Conservation (phyloP, 768 basidiomycete species). For the Tulasnella sp. region DNA sequence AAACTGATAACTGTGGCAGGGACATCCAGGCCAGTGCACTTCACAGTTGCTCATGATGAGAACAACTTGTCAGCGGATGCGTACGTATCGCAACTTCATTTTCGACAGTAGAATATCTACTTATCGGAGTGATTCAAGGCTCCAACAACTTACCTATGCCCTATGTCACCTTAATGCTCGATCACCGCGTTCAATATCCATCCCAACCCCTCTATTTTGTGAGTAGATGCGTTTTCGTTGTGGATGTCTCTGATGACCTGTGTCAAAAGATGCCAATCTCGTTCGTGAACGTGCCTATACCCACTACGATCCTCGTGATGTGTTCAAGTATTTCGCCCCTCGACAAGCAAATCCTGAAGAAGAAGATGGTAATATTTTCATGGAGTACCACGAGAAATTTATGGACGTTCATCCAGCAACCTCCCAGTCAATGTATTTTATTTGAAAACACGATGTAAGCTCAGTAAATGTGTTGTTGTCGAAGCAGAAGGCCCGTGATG, state of each 20-base stretch:
- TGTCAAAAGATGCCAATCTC: constrained; percentile 16
- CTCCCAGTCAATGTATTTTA: too few species aligned
- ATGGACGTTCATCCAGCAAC: too few species aligned
- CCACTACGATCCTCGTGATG: constrained; percentile 17
- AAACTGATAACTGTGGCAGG: constrained; percentile 52
- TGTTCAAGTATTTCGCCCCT: too few species aligned
- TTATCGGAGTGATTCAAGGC: constrained; percentile 21
- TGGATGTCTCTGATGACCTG: too few species aligned
- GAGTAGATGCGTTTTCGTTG: too few species aligned
- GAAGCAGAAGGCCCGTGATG: too few species aligned
- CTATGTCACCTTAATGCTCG: constrained; percentile 73
- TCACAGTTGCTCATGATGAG: constrained; percentile 35
- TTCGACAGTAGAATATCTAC: not conserved
- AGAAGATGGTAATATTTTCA: too few species aligned
- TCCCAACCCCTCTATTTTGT: constrained; percentile 45
- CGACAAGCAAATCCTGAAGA: too few species aligned
- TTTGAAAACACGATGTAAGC: too few species aligned
- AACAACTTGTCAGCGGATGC: constrained; percentile 47
- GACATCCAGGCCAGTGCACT: constrained; percentile 56
- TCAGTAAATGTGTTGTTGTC: too few species aligned
- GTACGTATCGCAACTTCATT: too few species aligned
- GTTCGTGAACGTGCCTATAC: constrained; percentile 15
- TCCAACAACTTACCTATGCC: constrained; percentile 61
- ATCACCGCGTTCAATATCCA: constrained; percentile 67
- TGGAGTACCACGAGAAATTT: too few species aligned